phyloP scores from a whole-genome alignment of 2,329 filamentous ascomycete genomes.

The Alternaria burnsii region DNA sequence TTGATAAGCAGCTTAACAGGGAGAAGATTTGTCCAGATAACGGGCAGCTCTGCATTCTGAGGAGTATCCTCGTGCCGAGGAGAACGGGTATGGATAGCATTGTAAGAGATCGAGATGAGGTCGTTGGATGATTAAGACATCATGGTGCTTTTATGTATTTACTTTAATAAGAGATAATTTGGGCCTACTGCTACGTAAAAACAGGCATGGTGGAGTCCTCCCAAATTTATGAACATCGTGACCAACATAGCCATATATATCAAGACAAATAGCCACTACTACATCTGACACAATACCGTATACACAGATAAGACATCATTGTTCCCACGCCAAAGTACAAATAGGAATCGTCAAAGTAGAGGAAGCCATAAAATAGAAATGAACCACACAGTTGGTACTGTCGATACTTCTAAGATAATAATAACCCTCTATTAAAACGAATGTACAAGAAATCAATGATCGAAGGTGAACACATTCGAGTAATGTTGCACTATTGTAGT shows the following conservation, averaged over 20 bases:
- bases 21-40: slow-evolving; percentile 65
- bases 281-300: not conserved
- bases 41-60: slow-evolving; percentile 55
- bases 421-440: not conserved
- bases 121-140: not conserved
- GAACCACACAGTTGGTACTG: not conserved
- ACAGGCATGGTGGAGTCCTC: too few relatives aligned
- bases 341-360: not conserved
- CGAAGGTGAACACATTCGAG: not conserved
- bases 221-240: not conserved
- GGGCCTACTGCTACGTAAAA: too few relatives aligned
- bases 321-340: not conserved
- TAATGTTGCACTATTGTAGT: slow-evolving; percentile 5
- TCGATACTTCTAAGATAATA: not conserved
- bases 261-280: not conserved
- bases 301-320: not conserved
- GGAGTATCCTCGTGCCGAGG: slow-evolving; percentile 51
- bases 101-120: slow-evolving; percentile 18
- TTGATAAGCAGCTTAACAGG: slow-evolving; percentile 66
- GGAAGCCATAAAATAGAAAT: not conserved
- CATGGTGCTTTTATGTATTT: not conserved
- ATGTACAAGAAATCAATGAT: not conserved
- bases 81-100: slow-evolving; percentile 14
- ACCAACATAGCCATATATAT: not conserved
- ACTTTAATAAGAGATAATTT: not conserved